Conservation (phyloP, 768 basidiomycete species). For the Panellus pusillus region DNA sequence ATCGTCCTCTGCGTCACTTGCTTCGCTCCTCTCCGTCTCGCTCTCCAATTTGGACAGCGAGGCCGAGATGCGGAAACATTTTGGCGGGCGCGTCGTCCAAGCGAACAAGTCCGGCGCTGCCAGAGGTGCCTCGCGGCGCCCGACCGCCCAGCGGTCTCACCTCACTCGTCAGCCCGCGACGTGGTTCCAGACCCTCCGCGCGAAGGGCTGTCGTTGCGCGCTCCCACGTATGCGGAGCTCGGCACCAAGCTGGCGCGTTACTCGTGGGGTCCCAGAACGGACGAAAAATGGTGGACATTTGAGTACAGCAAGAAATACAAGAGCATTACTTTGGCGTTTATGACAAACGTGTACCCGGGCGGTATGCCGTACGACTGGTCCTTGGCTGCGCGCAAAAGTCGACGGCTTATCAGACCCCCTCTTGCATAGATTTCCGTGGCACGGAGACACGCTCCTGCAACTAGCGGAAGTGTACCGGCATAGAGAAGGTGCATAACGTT, state of each 20-base stretch:
- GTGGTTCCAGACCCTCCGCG: conserved; percentile 75
- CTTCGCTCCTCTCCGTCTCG: conserved; percentile 74
- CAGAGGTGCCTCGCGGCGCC: conserved; percentile 36
- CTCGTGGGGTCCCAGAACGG: conserved; percentile 38
- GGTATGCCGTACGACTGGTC: conserved; percentile 51
- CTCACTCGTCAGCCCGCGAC: conserved; percentile 75
- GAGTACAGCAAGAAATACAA: conserved; percentile 86
- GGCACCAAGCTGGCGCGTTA: conserved; percentile 40
- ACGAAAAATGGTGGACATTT: conserved; percentile 88
- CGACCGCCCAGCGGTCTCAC: conserved; percentile 56
- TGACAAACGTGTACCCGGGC: conserved; percentile 78
- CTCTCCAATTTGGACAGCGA: conserved; percentile 82
- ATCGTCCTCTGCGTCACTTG: conserved; percentile 33
- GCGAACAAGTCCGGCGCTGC: conserved; percentile 47
- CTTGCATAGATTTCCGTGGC: conserved; percentile 81
- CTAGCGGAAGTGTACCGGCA: conserved; percentile 83
- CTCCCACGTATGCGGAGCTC: conserved; percentile 56
- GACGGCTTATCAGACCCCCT: conserved; percentile 61
- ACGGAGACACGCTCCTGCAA: conserved; percentile 89
- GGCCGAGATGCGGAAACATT: conserved; percentile 90
- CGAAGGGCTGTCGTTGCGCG: conserved; percentile 71
- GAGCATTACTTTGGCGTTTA: conserved; percentile 76
- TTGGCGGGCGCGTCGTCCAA: conserved; percentile 86
- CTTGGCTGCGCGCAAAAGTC: not conserved
- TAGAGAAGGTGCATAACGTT: conserved; percentile 66